A percentile compares a stretch with the other conserved stretches of the same genome.
Evolutionary conservation across 805 yeast genomes (phyloP).

Genomic region (Schizosaccharomyces cryophilus): DNA sequence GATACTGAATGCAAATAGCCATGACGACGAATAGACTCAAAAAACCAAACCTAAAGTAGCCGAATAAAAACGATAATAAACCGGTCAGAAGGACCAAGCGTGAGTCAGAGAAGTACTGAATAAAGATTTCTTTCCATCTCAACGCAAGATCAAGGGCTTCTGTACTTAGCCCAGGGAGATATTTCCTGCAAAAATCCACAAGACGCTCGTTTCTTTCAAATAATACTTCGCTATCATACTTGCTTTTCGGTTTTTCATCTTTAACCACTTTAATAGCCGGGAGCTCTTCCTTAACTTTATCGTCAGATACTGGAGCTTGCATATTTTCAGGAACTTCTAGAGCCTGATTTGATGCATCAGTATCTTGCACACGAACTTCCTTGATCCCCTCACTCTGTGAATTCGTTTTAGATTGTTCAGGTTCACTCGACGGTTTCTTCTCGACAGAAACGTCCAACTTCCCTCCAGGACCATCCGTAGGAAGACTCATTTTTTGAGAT

Average conservation of each 20-base stretch:
- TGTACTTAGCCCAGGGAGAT: not conserved
- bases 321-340: not conserved
- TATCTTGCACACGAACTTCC: not conserved
- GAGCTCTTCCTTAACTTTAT: not conserved
- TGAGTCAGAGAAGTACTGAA: conserved; percentile 93
- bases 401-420: not conserved
- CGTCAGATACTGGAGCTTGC: not conserved
- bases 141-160: conserved; percentile 34
- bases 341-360: not conserved
- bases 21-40: conserved; percentile 62
- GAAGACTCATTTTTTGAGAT: not conserved
- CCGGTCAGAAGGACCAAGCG: conserved; percentile 46
- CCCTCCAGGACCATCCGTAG: too few species aligned
- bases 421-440: not conserved
- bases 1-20: conserved; percentile 36
- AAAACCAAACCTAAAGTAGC: conserved; percentile 48
- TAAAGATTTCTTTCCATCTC: conserved; percentile 48
- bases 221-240: not conserved
- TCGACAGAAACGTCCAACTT: not conserved
- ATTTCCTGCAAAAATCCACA: not conserved
- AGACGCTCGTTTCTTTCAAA: not conserved
- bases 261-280: not conserved
- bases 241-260: not conserved
- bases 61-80: conserved; percentile 50
- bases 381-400: not conserved